A percentile compares a stretch with the other conserved stretches of the same genome.
Conservation (phyloP, 2,329 filamentous ascomycete genomes). For the Myriosclerotinia curreyana region DNA sequence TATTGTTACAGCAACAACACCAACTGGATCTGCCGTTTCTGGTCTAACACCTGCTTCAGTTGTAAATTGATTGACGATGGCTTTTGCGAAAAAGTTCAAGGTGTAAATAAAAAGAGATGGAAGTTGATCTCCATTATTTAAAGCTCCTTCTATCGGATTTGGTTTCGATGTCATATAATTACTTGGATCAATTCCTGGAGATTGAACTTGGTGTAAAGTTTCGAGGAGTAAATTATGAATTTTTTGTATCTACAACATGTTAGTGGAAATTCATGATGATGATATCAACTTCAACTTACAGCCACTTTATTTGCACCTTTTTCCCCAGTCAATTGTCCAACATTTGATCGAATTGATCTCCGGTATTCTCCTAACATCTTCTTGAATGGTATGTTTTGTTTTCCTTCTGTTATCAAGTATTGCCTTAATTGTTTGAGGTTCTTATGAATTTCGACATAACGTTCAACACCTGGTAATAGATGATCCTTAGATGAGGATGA, state of each 20-base stretch:
- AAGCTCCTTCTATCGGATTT: constrained; percentile 46
- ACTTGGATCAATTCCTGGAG: constrained; percentile 49
- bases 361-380: constrained; percentile 65
- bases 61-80: constrained; percentile 66
- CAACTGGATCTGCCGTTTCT: constrained; percentile 71
- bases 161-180: constrained; percentile 51
- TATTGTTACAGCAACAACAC: constrained; percentile 71
- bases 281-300: constrained; percentile 43
- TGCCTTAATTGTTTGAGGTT: constrained; percentile 61
- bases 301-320: constrained; percentile 59
- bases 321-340: constrained; percentile 70
- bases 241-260: constrained; percentile 37
- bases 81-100: constrained; percentile 73
- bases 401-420: constrained; percentile 52
- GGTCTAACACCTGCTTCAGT: constrained; percentile 63
- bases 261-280: constrained; percentile 17
- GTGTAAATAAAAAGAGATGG: constrained; percentile 70
- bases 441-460: constrained; percentile 59
- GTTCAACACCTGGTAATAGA: constrained; percentile 41
- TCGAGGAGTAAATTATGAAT: neutral
- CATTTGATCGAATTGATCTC: constrained; percentile 64
- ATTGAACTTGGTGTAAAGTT: neutral
- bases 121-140: constrained; percentile 51
- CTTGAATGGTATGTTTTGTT: constrained; percentile 58
- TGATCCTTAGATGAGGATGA: constrained; percentile 18